Conservation (phyloP, 164 flowering plant genomes). For the Protea cynaroides region DNA sequence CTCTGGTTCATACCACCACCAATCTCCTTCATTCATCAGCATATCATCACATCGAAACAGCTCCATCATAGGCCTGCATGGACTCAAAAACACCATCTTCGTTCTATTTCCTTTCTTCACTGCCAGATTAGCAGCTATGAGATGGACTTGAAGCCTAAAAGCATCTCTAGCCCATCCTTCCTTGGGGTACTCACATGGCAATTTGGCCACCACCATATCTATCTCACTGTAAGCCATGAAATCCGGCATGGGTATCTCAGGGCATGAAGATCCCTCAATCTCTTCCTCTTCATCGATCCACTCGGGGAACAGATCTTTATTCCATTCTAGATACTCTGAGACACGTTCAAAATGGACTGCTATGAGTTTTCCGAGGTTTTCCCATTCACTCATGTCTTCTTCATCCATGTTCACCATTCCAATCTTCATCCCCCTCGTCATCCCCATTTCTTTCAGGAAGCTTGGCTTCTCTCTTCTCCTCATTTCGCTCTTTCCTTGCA, state of each 20-base stretch:
- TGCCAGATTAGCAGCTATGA: constrained; percentile 55
- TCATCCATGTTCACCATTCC: constrained; percentile 80
- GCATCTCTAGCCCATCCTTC: constrained; percentile 73
- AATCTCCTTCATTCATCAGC: constrained; percentile 55
- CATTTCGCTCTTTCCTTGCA: background rate
- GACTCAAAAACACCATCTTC: constrained; percentile 57
- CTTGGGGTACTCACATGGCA: constrained; percentile 63
- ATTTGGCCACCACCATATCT: constrained; percentile 62
- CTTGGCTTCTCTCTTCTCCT: constrained; percentile 44
- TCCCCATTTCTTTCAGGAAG: constrained; percentile 33
- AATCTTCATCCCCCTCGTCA: constrained; percentile 34
- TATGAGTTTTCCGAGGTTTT: constrained; percentile 20
- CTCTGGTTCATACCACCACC: constrained; percentile 71
- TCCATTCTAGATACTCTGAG: constrained; percentile 57
- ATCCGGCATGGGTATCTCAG: constrained; percentile 85
- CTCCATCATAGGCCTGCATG: constrained; percentile 88
- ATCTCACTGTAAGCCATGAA: constrained; percentile 23
- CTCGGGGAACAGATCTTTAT: constrained; percentile 73
- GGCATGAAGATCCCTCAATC: constrained; percentile 54
- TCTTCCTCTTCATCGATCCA: constrained; percentile 98
- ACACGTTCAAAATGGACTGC: constrained; percentile 37
- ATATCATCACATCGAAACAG: constrained; percentile 73
- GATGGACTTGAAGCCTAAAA: constrained; percentile 67
- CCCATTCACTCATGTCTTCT: constrained; percentile 53
- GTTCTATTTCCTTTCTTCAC: constrained; percentile 54